phyloP scores from a whole-genome alignment of 345 rosid species.

The Moringa oleifera region DNA sequence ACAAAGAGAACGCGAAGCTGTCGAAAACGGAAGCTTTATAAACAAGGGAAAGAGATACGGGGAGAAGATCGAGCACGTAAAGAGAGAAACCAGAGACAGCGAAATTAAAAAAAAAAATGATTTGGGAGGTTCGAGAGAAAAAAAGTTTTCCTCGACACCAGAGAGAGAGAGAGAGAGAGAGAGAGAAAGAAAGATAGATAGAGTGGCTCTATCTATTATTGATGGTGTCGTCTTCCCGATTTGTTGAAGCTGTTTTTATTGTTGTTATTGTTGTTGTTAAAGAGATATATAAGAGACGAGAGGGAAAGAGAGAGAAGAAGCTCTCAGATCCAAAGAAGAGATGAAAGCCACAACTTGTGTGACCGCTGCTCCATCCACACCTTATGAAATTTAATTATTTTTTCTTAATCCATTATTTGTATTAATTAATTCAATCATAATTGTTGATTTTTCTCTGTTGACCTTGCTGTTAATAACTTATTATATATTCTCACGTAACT shows the following conservation, averaged over 20 bases:
- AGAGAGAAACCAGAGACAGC: not conserved
- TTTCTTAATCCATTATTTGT: not conserved
- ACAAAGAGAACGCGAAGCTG: not conserved
- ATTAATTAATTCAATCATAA: not conserved
- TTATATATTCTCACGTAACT: no score
- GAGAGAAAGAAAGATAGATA: not conserved
- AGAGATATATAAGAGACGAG: no score
- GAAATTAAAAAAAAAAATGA: conserved; percentile 7
- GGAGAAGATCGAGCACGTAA: conserved; percentile 21
- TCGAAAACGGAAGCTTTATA: conserved; percentile 9
- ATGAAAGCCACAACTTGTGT: conserved; percentile 43
- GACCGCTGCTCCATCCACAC: conserved; percentile 32
- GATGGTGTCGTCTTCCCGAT: not conserved
- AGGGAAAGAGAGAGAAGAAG: not conserved
- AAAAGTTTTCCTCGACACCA: not conserved
- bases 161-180: conserved; percentile 1
- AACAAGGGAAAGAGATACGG: conserved; percentile 2
- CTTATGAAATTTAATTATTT: not conserved
- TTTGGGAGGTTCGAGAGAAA: conserved; percentile 35
- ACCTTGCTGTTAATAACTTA: not conserved
- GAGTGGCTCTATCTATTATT: no score
- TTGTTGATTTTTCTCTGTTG: conserved; percentile 15
- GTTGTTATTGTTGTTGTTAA: conserved; percentile 3
- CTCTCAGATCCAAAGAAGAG: conserved; percentile 31
- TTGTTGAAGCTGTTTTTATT: conserved; percentile 6